Evolutionary conservation across 2,329 filamentous ascomycete genomes (phyloP).

Genomic region (Ophiosphaerella herpotricha): DNA sequence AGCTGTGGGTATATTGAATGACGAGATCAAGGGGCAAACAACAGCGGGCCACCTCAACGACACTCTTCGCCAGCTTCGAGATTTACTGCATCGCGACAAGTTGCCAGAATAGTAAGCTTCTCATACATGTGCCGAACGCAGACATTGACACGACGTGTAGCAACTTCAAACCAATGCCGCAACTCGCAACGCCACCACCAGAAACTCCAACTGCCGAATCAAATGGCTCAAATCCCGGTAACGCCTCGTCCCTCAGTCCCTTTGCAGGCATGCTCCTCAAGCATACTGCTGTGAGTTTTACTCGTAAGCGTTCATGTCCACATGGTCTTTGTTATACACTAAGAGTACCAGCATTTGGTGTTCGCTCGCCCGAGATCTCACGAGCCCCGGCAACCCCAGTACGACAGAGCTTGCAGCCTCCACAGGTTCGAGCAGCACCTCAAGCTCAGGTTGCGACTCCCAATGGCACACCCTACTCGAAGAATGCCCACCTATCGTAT

Average conservation of each 20-base stretch:
- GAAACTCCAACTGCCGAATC: conserved; percentile 25
- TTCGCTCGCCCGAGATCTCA: conserved; percentile 11
- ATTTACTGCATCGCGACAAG: conserved; percentile 72
- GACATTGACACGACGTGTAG: conserved; percentile 23
- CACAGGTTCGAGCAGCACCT: conserved; percentile 11
- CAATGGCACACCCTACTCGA: conserved; percentile 16
- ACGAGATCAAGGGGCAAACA: conserved; percentile 65
- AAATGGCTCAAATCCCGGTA: conserved; percentile 25
- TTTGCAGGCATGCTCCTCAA: conserved; percentile 61
- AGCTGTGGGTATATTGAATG: conserved; percentile 70
- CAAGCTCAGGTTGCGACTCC: conserved; percentile 13
- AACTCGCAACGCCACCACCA: conserved; percentile 39
- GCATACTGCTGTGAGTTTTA: conserved; percentile 44
- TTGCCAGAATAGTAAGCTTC: conserved; percentile 67
- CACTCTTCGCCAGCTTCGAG: conserved; percentile 73
- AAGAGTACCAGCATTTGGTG: conserved; percentile 23
- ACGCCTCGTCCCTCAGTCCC: conserved; percentile 48
- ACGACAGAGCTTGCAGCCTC: conserved; percentile 12
- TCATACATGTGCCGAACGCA: conserved; percentile 2
- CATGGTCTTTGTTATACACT: conserved; percentile 4
- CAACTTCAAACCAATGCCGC: conserved; percentile 38
- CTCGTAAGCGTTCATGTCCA: conserved; percentile 25
- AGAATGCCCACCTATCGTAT: conserved; percentile 19
- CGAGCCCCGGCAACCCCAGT: conserved; percentile 13
- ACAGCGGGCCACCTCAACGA: conserved; percentile 70